Percentiles rank a stretch among this genome's conserved stretches.
Evolutionary conservation across 176 grass and related monocot species (phyloP).

Genomic region (Elymus sibiricus): DNA sequence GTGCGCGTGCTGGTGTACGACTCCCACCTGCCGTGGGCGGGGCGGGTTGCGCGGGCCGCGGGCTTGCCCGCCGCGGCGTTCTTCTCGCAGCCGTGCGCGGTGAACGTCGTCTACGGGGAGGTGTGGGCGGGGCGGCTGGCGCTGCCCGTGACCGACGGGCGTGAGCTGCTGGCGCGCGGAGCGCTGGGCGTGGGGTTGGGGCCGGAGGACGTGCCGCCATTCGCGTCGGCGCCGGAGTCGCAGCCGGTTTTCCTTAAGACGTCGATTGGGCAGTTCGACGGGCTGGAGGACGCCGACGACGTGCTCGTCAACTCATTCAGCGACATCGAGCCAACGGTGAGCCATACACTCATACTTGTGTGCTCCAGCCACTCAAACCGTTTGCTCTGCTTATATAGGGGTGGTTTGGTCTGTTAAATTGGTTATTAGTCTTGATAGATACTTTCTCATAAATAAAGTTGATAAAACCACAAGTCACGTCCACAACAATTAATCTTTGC

Average conservation of each 20-base stretch:
- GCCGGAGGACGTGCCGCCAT: background rate
- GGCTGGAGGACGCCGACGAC: conserved; percentile 12
- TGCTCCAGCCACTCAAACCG: background rate
- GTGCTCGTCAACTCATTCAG: conserved; percentile 16
- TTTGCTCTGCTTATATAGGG: too few species aligned
- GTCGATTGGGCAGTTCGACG: background rate
- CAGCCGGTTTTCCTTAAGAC: background rate
- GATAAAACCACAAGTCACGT: too few species aligned
- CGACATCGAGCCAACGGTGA: conserved; percentile 13
- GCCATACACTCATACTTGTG: background rate
- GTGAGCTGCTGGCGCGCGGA: background rate
- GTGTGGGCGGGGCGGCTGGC: background rate
- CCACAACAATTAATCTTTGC: too few species aligned
- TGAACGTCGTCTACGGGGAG: conserved; percentile 11
- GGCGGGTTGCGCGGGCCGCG: background rate
- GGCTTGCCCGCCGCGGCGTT: background rate
- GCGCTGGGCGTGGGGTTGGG: background rate
- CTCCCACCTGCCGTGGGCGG: conserved; percentile 13
- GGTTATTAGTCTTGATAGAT: too few species aligned
- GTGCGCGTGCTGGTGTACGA: conserved; percentile 17
- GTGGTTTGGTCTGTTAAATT: too few species aligned
- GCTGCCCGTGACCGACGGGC: background rate
- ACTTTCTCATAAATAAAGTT: too few species aligned
- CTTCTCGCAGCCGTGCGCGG: conserved; percentile 20
- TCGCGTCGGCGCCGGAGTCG: background rate